Base-by-base conservation (phyloP, 2,329 filamentous ascomycete species). In the Verticillium isaacii region DNA sequence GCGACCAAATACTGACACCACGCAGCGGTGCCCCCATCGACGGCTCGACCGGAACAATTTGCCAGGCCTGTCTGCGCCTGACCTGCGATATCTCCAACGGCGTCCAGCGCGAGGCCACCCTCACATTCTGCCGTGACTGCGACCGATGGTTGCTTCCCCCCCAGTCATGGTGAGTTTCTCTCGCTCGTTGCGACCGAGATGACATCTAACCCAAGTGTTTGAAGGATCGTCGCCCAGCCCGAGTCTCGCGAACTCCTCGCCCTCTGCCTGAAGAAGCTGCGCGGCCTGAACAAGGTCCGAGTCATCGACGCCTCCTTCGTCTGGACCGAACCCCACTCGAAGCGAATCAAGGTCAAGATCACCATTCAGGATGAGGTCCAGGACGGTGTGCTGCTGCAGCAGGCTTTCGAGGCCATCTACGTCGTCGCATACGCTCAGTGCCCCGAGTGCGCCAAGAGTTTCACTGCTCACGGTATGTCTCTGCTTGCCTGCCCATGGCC, bases 301-400 rank as follows among this genome's bases (percentile, higher is more conserved):
- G 95, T 99, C 71, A 93, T 97, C 71, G 95, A 99, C 74, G 95
- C 95, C 56, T 91, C 88, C 70, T 99, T 98, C 73, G 91, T 98
- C 72, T 99, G 95, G 95, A 99, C 95, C 25, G 95, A 99, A 77
- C 94, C 95, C 12, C 95, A 99, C 79, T 97, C 93, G 69, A 85
- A 92, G 72, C 84, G 95, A 73, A 85, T 98, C 66, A 96, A 93
- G 78, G 89, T 98, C 75, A 97, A 97, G 81, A 89, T 99, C 75
- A 98, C 95, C 1, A 89, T 98, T 57, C 95, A 98, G 72, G 85
- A 87, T 63, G 77, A 82, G 25, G 85, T 88, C 2, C 83, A 83
- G 59, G 85, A 87, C 61, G 86, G 85, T 32, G 82, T 88, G 56
- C 75, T 89, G 61, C 80, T 99, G 69, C 95, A 99, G 77, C 95